Evolutionary conservation across 1,284 basidiomycete genomes (phyloP).

Genomic region (Porogramme epimiltina): DNA sequence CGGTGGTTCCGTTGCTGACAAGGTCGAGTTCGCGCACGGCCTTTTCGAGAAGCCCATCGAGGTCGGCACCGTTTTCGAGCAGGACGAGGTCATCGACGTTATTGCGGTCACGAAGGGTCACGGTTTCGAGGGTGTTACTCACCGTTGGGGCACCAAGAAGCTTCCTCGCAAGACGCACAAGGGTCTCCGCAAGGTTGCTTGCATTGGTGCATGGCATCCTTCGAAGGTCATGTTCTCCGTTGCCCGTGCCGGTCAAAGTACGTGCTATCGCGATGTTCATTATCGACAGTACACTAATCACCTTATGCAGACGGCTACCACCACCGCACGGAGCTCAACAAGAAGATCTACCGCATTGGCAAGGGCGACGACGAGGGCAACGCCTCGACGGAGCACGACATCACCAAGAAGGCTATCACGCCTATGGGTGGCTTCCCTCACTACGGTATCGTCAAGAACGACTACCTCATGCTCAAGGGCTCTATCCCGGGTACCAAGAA

Average conservation of each 20-base stretch:
- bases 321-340: conserved; percentile 97
- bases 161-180: conserved; percentile 99
- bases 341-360: conserved; percentile 98
- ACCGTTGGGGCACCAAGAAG: conserved; percentile 99
- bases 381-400: conserved; percentile 92
- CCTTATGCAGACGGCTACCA: conserved; percentile 87
- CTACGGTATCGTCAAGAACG: conserved; percentile 98
- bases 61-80: conserved; percentile 87
- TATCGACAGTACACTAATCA: neutral
- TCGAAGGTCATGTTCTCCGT: conserved; percentile 99
- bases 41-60: conserved; percentile 98
- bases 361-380: conserved; percentile 81
- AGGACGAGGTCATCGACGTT: conserved; percentile 96
- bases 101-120: conserved; percentile 99
- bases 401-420: conserved; percentile 94
- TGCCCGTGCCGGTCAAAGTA: conserved; percentile 98
- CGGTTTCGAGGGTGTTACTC: conserved; percentile 99
- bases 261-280: conserved; percentile 30
- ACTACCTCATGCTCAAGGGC: conserved; percentile 96
- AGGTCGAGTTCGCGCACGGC: conserved; percentile 95
- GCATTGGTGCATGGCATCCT: conserved; percentile 99
- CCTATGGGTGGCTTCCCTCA: conserved; percentile 99
- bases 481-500: conserved; percentile 96
- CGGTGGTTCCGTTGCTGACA: conserved; percentile 96
- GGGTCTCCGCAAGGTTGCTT: conserved; percentile 99